phyloP scores from a whole-genome alignment of 805 yeast genomes.

The Metschnikowia vanudenii region DNA sequence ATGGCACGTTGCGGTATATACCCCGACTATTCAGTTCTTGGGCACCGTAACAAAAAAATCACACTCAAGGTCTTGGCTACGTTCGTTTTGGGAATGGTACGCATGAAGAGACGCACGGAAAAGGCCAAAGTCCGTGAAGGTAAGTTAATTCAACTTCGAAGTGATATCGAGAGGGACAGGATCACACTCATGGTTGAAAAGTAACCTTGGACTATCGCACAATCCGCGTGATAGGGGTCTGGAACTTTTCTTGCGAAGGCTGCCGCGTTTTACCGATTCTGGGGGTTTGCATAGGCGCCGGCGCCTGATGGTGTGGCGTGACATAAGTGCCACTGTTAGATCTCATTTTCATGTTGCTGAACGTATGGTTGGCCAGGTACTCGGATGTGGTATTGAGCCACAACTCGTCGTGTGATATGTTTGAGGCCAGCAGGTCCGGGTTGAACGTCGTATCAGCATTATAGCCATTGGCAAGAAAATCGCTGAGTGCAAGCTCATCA shows the following conservation, averaged over 20 bases:
- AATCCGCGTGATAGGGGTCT: conserved; percentile 42
- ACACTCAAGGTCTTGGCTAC: conserved; percentile 36
- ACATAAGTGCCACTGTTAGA: conserved; percentile 13
- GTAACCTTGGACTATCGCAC: conserved; percentile 16
- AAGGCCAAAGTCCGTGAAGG: conserved; percentile 27
- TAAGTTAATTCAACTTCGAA: conserved; percentile 28
- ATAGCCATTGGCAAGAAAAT: conserved; percentile 36
- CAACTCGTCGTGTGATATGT: conserved; percentile 29
- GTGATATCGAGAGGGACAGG: conserved; percentile 32
- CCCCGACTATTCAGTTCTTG: conserved; percentile 28
- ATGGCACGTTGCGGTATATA: conserved; percentile 33
- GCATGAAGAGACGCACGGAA: conserved; percentile 31
- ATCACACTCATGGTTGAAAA: conserved; percentile 14
- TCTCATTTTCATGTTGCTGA: conserved; percentile 21
- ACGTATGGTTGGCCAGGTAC: conserved; percentile 29
- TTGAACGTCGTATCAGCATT: conserved; percentile 17
- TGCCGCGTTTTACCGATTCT: conserved; percentile 38
- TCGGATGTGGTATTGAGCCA: conserved; percentile 33
- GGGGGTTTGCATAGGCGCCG: conserved; percentile 36
- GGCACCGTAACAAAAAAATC: conserved; percentile 19
- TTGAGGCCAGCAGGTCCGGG: conserved; percentile 29
- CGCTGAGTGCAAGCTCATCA: conserved; percentile 27
- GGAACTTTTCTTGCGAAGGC: conserved; percentile 39
- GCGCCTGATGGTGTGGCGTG: conserved; percentile 8
- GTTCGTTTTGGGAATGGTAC: conserved; percentile 37